Evolutionary conservation across 306 rosid species (phyloP), one percentile per base, ranked within the genome.

Genomic region (Prosopis cineraria): DNA sequence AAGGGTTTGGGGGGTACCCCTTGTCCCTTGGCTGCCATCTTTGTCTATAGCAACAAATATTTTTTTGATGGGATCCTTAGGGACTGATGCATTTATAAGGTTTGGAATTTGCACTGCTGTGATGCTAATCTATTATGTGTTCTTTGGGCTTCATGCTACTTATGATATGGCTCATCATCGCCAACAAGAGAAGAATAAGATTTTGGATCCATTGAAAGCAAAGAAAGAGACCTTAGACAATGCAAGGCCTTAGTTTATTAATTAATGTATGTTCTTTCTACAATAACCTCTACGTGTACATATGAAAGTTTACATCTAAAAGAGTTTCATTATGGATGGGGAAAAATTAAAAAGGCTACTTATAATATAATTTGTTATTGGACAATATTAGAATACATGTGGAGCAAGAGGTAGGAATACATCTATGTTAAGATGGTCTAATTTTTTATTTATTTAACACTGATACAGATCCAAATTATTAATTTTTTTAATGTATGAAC

Each of bases 1-100:
- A 7, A 93, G 47, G 50, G 87, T 83, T 77, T 93, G 93, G 96
- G 97, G 91, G 0, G 97, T 93, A 63, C 97, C 96, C 3, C 88
- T 90, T 72, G 96, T 93, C 8, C 97, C 97, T 14, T 90, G 97
- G 97, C 43, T 93, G 12, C 97, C 97, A 20, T 88, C 92, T 77
- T 67, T 89, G 81, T 93, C 97, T 41, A 85, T 93, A 52, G 97
- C 90, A 7, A 86, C 82, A 9, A 93, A 90, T 81, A 9, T 89
- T 3, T 90, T 93, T 66, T 93, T 93, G 13, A 90, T 90, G 96
- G 97, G 96, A 65, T 89, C 93, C 52, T 66, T 93, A 79, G 84
- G 52, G 22, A 48, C 47, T 17, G 19, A 78, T 17, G 87, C 97
- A 27, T 93, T 93, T 72, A 41, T 76, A 59, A 93, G 96, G 69